These are phyloP conservation scores for Cucurbita argyrosperma DNA, from an alignment of 306 rosid species.

Conservation along the genomic window DNA sequence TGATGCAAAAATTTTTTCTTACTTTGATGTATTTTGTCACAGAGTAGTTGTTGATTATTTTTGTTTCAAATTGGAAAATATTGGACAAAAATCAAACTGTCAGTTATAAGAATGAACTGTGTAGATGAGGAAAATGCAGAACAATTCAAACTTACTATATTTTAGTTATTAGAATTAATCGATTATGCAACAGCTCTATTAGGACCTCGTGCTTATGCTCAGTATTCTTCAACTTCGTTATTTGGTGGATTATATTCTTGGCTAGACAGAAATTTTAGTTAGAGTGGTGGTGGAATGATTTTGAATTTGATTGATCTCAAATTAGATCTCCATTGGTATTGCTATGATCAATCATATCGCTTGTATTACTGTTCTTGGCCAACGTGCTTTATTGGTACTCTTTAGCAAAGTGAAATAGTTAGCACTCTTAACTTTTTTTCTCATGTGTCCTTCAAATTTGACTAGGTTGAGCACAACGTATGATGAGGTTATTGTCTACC, in stretches of 20 bases:
- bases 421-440: neutral
- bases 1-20: neutral
- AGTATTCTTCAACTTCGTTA: neutral
- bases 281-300: neutral
- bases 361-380: neutral
- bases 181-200: neutral
- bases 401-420: constrained; percentile 1
- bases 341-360: neutral
- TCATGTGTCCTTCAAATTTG: constrained; percentile 7
- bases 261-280: neutral
- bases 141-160: neutral
- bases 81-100: neutral
- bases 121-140: neutral
- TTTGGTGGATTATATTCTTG: neutral
- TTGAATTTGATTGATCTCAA: neutral
- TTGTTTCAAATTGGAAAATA: neutral
- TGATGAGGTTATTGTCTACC: constrained; percentile 82
- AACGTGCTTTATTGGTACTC: neutral
- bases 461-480: constrained; percentile 65
- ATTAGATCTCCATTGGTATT: neutral
- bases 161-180: neutral
- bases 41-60: neutral
- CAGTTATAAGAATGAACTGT: neutral
- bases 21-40: neutral
- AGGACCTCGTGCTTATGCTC: neutral